phyloP scores from a whole-genome alignment of 257 asterid species.

The Solanum piurae region DNA sequence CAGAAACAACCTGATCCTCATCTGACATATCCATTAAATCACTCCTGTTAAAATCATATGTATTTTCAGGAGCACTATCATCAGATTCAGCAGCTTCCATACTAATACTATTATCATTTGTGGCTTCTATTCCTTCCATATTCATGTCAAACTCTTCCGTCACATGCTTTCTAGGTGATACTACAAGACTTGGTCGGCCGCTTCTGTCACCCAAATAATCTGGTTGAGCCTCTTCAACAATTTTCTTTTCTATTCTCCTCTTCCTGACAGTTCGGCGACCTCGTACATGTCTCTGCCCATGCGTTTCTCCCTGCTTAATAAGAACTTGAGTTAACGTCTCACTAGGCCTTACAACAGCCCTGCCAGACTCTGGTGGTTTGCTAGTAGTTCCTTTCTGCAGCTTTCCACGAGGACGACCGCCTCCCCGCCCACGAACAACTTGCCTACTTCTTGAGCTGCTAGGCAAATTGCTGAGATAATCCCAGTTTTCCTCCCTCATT shows the following conservation, averaged over 20 bases:
- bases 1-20: constrained; percentile 21
- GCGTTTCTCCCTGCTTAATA: constrained; percentile 44
- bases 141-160: constrained; percentile 12
- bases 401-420: constrained; percentile 65
- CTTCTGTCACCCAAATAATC: constrained; percentile 19
- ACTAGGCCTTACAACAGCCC: constrained; percentile 28
- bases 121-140: constrained; percentile 14
- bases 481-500: constrained; percentile 43
- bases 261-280: constrained; percentile 69
- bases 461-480: constrained; percentile 24
- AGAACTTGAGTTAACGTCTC: constrained; percentile 48
- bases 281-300: constrained; percentile 60
- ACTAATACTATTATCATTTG: constrained; percentile 34
- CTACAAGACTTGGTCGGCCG: constrained; percentile 14
- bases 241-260: constrained; percentile 51
- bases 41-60: constrained; percentile 21
- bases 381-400: constrained; percentile 29
- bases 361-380: constrained; percentile 28
- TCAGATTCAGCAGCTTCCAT: constrained; percentile 49
- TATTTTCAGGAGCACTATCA: constrained; percentile 23
- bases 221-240: constrained; percentile 18
- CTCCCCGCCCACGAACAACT: constrained; percentile 44
- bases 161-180: constrained; percentile 16
- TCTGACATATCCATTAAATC: constrained; percentile 52
- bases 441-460: constrained; percentile 46